A percentile compares a stretch with the other conserved stretches of the same genome.
Conservation (phyloP, 176 grass and related monocot species). For the Carex pumila region DNA sequence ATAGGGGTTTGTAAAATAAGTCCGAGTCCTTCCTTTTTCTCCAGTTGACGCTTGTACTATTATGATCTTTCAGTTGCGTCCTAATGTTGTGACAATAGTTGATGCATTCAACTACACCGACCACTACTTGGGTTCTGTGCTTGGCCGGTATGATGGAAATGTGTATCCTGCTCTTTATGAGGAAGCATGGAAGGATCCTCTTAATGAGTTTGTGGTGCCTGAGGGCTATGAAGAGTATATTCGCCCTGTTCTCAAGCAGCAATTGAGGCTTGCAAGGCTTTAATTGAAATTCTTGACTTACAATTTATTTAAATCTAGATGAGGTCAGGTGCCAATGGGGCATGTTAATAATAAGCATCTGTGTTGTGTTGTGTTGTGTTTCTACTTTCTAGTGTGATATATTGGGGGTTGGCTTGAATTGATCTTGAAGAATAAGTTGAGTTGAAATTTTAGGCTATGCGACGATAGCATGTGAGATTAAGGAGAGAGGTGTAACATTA, state of each 20-base stretch:
- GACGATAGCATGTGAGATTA: background rate
- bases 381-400: background rate
- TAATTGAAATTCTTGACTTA: slow-evolving; percentile 9
- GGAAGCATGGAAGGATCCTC: slow-evolving; percentile 85
- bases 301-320: slow-evolving; percentile 7
- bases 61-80: slow-evolving; percentile 46
- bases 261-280: slow-evolving; percentile 63
- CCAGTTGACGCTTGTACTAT: background rate
- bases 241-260: slow-evolving; percentile 78
- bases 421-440: background rate
- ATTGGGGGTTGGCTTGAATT: background rate
- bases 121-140: slow-evolving; percentile 64
- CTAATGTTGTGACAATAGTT: slow-evolving; percentile 60
- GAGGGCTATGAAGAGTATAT: slow-evolving; percentile 85
- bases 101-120: slow-evolving; percentile 96
- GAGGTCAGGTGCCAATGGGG: background rate
- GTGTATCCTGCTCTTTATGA: slow-evolving; percentile 78
- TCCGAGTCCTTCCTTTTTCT: background rate
- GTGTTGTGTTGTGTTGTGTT: no score
- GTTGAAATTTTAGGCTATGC: background rate
- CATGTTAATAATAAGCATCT: background rate
- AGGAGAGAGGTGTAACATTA: background rate
- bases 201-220: slow-evolving; percentile 69
- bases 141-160: slow-evolving; percentile 72
- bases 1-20: background rate